Evolutionary conservation across 768 basidiomycete genomes (phyloP).

Genomic region (Suillus lakei): DNA sequence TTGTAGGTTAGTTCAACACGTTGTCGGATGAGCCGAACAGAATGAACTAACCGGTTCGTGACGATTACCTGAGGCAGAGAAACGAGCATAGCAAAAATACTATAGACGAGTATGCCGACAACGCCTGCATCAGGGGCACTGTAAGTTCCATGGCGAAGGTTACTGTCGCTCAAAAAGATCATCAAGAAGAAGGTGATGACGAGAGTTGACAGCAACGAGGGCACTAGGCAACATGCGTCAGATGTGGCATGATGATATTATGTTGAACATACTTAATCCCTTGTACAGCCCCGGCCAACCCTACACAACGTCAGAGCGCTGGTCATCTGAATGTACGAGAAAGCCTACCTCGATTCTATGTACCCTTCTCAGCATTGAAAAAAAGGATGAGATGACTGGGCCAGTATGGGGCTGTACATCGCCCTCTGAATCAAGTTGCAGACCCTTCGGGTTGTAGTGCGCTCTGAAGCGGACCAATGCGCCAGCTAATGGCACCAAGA

Average conservation of each 20-base stretch:
- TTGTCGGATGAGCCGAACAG: background rate
- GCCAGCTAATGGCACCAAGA: slow-evolving; percentile 68
- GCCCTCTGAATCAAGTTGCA: slow-evolving; percentile 79
- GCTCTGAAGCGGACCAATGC: slow-evolving; percentile 78
- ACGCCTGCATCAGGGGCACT: slow-evolving; percentile 64
- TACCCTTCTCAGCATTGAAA: slow-evolving; percentile 74
- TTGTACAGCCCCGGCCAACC: slow-evolving; percentile 81
- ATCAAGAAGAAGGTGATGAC: slow-evolving; percentile 63
- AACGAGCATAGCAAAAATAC: slow-evolving; percentile 66
- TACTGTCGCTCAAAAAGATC: slow-evolving; percentile 58
- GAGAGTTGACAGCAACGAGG: slow-evolving; percentile 50
- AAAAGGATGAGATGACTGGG: slow-evolving; percentile 76
- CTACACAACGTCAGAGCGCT: slow-evolving; percentile 30
- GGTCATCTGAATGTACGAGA: background rate
- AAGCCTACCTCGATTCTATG: slow-evolving; percentile 70
- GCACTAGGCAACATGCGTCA: slow-evolving; percentile 45
- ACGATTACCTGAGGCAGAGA: slow-evolving; percentile 73
- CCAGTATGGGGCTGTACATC: slow-evolving; percentile 77
- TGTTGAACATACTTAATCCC: slow-evolving; percentile 58
- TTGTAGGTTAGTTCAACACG: background rate
- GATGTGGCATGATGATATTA: slow-evolving; percentile 44
- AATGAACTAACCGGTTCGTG: slow-evolving; percentile 66
- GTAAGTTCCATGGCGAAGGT: slow-evolving; percentile 67
- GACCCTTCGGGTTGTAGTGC: slow-evolving; percentile 85
- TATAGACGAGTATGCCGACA: slow-evolving; percentile 67